phyloP scores from a whole-genome alignment of 768 basidiomycete species.

The Terana coerulea region DNA sequence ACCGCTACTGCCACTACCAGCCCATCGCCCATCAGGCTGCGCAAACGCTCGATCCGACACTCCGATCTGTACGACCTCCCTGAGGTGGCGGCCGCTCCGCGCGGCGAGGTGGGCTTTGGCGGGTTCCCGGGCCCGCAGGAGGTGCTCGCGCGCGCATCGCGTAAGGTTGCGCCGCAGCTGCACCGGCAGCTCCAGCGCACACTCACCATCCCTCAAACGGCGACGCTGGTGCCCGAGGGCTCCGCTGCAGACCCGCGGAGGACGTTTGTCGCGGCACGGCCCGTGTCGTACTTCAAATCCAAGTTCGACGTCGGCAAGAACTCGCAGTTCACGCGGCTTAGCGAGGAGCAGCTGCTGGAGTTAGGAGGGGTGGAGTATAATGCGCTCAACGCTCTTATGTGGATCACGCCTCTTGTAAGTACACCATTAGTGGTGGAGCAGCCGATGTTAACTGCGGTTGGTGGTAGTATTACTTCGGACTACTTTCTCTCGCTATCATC shows the following conservation, averaged over 20 bases:
- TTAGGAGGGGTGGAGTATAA: constrained; percentile 93
- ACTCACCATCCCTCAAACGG: constrained; percentile 72
- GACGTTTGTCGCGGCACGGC: constrained; percentile 33
- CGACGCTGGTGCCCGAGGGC: constrained; percentile 49
- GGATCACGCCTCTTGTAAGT: constrained; percentile 72
- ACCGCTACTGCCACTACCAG: too few relatives aligned
- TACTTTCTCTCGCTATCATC: constrained; percentile 65
- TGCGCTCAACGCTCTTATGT: constrained; percentile 73
- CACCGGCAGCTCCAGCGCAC: constrained; percentile 59
- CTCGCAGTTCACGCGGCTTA: constrained; percentile 64
- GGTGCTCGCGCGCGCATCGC: constrained; percentile 46
- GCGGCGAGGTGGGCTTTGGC: constrained; percentile 43
- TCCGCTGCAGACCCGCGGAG: constrained; percentile 20
- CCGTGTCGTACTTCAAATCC: constrained; percentile 82
- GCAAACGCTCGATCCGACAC: not conserved
- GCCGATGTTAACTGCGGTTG: not conserved
- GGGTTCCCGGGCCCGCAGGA: constrained; percentile 72
- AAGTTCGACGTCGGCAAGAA: constrained; percentile 83
- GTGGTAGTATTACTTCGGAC: constrained; percentile 80
- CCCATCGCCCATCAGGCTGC: too few relatives aligned
- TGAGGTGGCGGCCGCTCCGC: not conserved
- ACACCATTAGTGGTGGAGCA: not conserved
- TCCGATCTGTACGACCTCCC: not conserved
- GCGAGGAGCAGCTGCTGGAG: constrained; percentile 82
- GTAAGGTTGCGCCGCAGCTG: constrained; percentile 60